Percentiles rank a stretch among this genome's conserved stretches.
Evolutionary conservation across 441 rosid genomes (phyloP).

Genomic region (Eruca vesicaria): DNA sequence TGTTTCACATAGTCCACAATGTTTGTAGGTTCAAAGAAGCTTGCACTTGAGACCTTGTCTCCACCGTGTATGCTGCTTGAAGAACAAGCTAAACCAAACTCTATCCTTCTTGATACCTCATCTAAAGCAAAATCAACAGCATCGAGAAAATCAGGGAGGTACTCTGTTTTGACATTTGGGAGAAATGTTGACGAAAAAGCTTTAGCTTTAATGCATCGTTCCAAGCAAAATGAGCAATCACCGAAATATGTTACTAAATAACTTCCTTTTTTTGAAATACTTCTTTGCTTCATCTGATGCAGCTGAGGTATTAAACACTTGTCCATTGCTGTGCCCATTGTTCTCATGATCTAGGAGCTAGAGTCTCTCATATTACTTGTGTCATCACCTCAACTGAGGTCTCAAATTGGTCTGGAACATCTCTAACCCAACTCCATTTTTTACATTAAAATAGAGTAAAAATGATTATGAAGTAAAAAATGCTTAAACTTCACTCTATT

Average conservation of each 20-base stretch:
- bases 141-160: conserved; percentile 43
- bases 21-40: conserved; percentile 53
- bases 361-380: no score
- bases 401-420: no score
- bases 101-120: no score
- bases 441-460: no score
- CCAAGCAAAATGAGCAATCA: conserved; percentile 80
- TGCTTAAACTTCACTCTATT: no score
- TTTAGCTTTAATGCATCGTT: conserved; percentile 58
- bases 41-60: conserved; percentile 48
- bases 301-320: conserved; percentile 56
- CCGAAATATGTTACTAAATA: conserved; percentile 69
- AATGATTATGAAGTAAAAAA: no score
- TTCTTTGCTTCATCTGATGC: conserved; percentile 63
- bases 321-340: conserved; percentile 33
- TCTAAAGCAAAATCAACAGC: conserved; percentile 76
- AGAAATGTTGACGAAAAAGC: conserved; percentile 58
- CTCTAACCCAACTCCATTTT: no score
- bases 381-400: no score
- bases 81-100: conserved; percentile 67
- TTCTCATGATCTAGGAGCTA: no score
- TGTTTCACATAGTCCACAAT: conserved; percentile 44
- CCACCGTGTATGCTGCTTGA: conserved; percentile 43
- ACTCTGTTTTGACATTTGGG: conserved; percentile 67
- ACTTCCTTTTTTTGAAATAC: conserved; percentile 53